Evolutionary conservation across 1,139 yeast species (phyloP), one percentile per base, ranked within the genome.

Genomic region (Hyphopichia pseudoburtonii): DNA sequence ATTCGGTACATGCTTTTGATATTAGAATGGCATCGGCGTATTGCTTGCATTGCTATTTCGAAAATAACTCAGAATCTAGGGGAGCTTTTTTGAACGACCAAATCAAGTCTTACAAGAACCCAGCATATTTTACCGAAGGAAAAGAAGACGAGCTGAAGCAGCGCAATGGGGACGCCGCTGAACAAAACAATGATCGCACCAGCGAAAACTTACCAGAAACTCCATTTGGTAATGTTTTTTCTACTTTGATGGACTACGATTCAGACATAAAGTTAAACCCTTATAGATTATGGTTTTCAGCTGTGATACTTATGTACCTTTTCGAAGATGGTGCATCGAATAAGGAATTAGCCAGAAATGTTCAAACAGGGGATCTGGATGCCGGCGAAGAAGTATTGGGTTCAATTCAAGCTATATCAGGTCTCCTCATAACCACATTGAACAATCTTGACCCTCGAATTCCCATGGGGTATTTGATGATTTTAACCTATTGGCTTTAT

Each of bases 251-350:
- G 53, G 94, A 85, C 46, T 88, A 86, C 51, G 94, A 89, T 48
- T 77, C 87, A 2, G 89, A 85, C 15, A 64, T 77, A 33, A 78
- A 82, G 40, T 62, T 89, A 30, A 90, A 94, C 48, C 97, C 98
- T 0, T 92, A 88, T 56, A 80, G 82, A 51, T 65, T 81, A 1
- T 94, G 96, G 95, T 90, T 92, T 63, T 82, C 97, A 0, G 70
- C 87, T 1, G 74, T 80, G 3, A 68, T 87, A 3, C 54, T 92
- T 28, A 66, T 86, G 39, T 78, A 77, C 41, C 54, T 89, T 4
- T 76, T 89, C 45, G 78, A 78, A 39, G 86, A 79, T 32, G 68
- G 69, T 39, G 70, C 68, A 7, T 80, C 72, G 21, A 71, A 76
- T 22, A 73, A 76, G 43, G 76, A 72, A 11, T 48, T 73, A 23